phyloP scores from a whole-genome alignment of 2,329 filamentous ascomycete genomes.

The Aspergillus sp. region DNA sequence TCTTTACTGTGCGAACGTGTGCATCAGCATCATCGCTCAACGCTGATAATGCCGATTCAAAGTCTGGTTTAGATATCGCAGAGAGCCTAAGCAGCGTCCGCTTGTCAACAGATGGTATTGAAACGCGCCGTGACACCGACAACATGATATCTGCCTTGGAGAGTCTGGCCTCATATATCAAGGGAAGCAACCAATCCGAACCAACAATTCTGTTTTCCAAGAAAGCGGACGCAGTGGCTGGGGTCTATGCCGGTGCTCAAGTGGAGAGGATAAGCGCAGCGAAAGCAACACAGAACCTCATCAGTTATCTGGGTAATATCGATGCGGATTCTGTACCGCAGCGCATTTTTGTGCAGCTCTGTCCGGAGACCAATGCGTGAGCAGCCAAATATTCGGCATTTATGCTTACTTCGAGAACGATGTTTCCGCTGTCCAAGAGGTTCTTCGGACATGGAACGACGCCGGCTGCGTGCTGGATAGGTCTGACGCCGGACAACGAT shows the following conservation, averaged over 20 bases:
- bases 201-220: background rate
- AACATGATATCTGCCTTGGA: background rate
- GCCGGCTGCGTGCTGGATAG: background rate
- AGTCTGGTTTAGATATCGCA: background rate
- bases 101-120: too few relatives aligned
- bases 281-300: background rate
- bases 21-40: background rate
- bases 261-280: background rate
- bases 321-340: background rate
- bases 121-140: background rate
- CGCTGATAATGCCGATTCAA: background rate
- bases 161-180: background rate
- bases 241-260: background rate
- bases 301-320: background rate
- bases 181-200: background rate
- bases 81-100: background rate
- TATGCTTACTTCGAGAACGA: background rate
- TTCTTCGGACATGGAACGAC: background rate
- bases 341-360: background rate
- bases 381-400: background rate
- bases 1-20: background rate
- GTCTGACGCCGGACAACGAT: background rate
- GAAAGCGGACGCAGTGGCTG: background rate
- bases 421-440: background rate
- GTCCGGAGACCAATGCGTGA: background rate